A percentile compares a stretch with the other conserved stretches of the same genome.
Evolutionary conservation across 805 yeast species (phyloP).

Genomic region (Sugiyamaella boreocaroliniensis): DNA sequence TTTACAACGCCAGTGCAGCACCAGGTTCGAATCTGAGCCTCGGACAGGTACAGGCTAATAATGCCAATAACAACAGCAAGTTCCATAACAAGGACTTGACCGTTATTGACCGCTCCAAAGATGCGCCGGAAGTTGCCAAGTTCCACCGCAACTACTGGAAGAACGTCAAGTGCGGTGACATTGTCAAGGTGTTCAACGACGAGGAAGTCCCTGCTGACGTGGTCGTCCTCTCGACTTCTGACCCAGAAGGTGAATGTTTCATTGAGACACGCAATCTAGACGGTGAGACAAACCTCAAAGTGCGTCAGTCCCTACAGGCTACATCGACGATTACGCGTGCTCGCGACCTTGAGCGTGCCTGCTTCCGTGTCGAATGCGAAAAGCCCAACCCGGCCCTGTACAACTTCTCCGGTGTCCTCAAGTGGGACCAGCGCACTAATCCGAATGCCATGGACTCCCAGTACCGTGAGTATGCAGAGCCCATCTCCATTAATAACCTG

Average conservation of each 20-base stretch:
- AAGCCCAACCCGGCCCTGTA: conserved; percentile 63
- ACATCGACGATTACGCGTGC: conserved; percentile 51
- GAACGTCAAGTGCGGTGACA: conserved; percentile 67
- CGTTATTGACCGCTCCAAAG: conserved; percentile 30
- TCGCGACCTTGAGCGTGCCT: conserved; percentile 49
- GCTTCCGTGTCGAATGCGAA: conserved; percentile 62
- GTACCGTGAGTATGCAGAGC: conserved; percentile 36
- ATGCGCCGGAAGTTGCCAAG: conserved; percentile 29
- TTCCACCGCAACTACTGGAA: conserved; percentile 60
- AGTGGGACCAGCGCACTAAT: conserved; percentile 35
- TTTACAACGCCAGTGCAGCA: background rate
- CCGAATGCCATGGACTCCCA: conserved; percentile 28
- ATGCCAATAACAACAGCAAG: background rate
- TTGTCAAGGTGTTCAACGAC: conserved; percentile 58
- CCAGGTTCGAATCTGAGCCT: background rate
- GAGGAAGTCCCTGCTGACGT: conserved; percentile 78
- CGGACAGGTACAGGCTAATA: background rate
- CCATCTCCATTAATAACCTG: conserved; percentile 55
- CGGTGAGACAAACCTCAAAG: conserved; percentile 71
- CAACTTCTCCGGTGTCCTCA: conserved; percentile 58
- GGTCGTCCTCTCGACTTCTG: conserved; percentile 59
- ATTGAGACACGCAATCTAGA: conserved; percentile 68
- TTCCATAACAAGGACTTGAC: conserved; percentile 4
- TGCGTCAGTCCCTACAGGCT: conserved; percentile 46
- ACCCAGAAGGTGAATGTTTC: conserved; percentile 59